Evolutionary conservation across 179 eudicot species (phyloP).

Genomic region (Sideroxylon spinosum): DNA sequence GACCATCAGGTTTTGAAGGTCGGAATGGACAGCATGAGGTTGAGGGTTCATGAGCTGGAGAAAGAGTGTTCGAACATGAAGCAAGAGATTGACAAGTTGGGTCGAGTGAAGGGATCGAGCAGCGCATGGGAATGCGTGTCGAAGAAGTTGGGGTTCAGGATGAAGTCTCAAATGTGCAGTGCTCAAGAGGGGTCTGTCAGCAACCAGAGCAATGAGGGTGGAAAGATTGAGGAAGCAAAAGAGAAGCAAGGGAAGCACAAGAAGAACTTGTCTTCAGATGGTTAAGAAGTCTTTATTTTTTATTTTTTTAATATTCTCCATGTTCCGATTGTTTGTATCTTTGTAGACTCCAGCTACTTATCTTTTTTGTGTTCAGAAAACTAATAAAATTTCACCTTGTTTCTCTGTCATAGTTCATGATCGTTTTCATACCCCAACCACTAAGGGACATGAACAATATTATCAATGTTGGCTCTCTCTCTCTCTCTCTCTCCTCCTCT

Average conservation of each 20-base stretch:
- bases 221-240: conserved; percentile 34
- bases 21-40: conserved; percentile 65
- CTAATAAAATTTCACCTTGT: background rate
- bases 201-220: conserved; percentile 31
- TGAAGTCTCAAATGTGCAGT: conserved; percentile 59
- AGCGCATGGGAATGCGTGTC: conserved; percentile 42
- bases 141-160: conserved; percentile 46
- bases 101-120: conserved; percentile 33
- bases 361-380: background rate
- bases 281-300: background rate
- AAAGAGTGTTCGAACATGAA: conserved; percentile 82
- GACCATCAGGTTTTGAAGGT: conserved; percentile 65
- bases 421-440: background rate
- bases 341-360: background rate
- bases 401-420: background rate
- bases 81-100: conserved; percentile 65
- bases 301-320: background rate
- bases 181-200: conserved; percentile 56
- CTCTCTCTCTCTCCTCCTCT: too few species aligned
- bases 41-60: conserved; percentile 77
- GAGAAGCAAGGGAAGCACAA: conserved; percentile 37
- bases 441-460: background rate
- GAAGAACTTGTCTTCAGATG: conserved; percentile 25
- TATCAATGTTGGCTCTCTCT: background rate
- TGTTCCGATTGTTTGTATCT: conserved; percentile 12